phyloP scores from a whole-genome alignment of 768 basidiomycete genomes.

The Suillus tomentosus region DNA sequence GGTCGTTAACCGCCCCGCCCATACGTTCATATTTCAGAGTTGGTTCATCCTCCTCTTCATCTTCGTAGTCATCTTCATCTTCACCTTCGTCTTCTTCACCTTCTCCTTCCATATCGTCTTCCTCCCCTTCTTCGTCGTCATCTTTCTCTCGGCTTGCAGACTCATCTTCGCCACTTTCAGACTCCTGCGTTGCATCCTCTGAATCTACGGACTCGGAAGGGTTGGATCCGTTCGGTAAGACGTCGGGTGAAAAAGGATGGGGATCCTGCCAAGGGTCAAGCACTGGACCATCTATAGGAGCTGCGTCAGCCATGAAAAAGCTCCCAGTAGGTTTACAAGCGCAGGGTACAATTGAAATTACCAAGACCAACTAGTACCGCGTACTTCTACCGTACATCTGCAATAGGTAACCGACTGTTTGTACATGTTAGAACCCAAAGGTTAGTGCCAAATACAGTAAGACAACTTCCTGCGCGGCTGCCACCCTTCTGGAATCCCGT shows the following conservation, averaged over 20 bases:
- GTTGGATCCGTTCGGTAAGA: not conserved
- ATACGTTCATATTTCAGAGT: conserved; percentile 89
- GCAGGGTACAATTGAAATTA: not conserved
- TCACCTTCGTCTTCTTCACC: conserved; percentile 26
- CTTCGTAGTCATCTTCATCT: conserved; percentile 52
- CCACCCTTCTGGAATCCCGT: no score
- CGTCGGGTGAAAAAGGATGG: not conserved
- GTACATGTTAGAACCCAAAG: not conserved
- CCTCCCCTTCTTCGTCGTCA: not conserved
- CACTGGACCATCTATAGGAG: not conserved
- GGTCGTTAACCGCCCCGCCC: conserved; percentile 66
- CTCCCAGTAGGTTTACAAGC: not conserved
- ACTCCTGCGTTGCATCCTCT: conserved; percentile 12
- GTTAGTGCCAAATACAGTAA: not conserved
- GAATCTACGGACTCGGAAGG: conserved; percentile 9
- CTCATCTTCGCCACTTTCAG: conserved; percentile 4
- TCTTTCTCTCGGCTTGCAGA: conserved; percentile 9
- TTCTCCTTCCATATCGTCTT: conserved; percentile 17
- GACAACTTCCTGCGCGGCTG: not conserved
- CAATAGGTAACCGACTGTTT: not conserved
- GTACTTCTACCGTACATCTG: not conserved
- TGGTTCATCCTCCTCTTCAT: conserved; percentile 87
- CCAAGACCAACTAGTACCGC: not conserved
- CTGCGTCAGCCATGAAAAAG: not conserved
- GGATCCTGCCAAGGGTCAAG: conserved; percentile 1